A percentile compares a stretch with the other conserved stretches of the same genome.
These are phyloP conservation scores for Zymoseptoria brevis DNA, from an alignment of 2,329 filamentous ascomycete species.

Conservation along the genomic window DNA sequence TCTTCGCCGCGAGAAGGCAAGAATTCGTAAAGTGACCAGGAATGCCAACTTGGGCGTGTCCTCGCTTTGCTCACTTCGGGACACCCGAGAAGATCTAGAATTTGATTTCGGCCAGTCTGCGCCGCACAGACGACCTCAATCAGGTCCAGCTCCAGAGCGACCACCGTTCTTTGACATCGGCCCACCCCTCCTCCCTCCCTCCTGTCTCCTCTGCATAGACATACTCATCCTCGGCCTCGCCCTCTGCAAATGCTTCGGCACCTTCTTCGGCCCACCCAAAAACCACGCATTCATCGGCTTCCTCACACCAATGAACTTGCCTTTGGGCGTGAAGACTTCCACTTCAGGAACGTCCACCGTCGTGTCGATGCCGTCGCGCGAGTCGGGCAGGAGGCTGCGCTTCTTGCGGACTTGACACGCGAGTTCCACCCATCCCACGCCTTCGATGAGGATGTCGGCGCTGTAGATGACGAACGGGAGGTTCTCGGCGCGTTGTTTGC, in stretches of 20 bases:
- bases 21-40: conserved; percentile 1
- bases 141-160: neutral
- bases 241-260: conserved; percentile 43
- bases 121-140: neutral
- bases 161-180: too few relatives aligned
- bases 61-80: neutral
- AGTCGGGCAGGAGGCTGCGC: conserved; percentile 14
- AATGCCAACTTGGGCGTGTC: neutral
- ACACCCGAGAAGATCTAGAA: neutral
- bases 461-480: conserved; percentile 75
- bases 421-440: conserved; percentile 88
- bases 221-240: conserved; percentile 60
- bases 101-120: neutral
- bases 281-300: conserved; percentile 65
- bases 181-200: conserved; percentile 38
- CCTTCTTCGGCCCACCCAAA: conserved; percentile 47
- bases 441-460: conserved; percentile 81
- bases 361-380: conserved; percentile 12
- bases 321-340: conserved; percentile 78
- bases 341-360: conserved; percentile 51
- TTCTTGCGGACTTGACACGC: conserved; percentile 63
- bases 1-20: conserved; percentile 8
- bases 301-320: conserved; percentile 64
- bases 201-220: conserved; percentile 18
- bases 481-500: conserved; percentile 55